Evolutionary conservation across 805 yeast genomes (phyloP).

Genomic region (Metschnikowia peoriensis): DNA sequence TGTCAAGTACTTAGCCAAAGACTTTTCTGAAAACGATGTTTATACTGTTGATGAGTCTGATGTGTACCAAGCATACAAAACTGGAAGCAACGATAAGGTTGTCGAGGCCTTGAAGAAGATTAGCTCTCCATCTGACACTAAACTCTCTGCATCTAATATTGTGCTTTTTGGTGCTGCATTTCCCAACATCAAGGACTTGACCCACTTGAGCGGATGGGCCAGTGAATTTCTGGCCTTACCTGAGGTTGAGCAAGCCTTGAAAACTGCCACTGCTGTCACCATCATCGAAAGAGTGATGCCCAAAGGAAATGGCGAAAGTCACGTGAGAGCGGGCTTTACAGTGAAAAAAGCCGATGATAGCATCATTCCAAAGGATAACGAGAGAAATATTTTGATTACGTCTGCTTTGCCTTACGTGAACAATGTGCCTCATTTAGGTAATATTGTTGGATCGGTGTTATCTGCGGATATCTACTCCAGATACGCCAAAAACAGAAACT

Average conservation of each 20-base stretch:
- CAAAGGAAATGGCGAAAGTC: slow-evolving; percentile 38
- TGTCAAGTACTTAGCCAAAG: slow-evolving; percentile 57
- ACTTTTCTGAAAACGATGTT: slow-evolving; percentile 37
- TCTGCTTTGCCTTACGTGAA: slow-evolving; percentile 98
- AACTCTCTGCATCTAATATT: slow-evolving; percentile 50
- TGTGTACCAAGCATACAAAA: slow-evolving; percentile 41
- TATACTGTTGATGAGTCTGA: slow-evolving; percentile 44
- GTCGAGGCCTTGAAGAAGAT: slow-evolving; percentile 12
- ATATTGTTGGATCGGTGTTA: slow-evolving; percentile 91
- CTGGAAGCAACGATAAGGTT: slow-evolving; percentile 28
- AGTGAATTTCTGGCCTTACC: slow-evolving; percentile 35
- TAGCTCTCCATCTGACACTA: slow-evolving; percentile 22
- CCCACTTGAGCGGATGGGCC: slow-evolving; percentile 37
- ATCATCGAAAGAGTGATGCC: slow-evolving; percentile 41
- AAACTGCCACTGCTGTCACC: slow-evolving; percentile 46
- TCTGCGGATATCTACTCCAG: slow-evolving; percentile 93
- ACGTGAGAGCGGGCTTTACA: slow-evolving; percentile 30
- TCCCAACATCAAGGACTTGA: slow-evolving; percentile 32
- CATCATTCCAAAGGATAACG: slow-evolving; percentile 59
- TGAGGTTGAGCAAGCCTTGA: slow-evolving; percentile 45
- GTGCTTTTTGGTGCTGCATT: slow-evolving; percentile 59
- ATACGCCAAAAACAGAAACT: slow-evolving; percentile 83
- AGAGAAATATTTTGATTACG: slow-evolving; percentile 83
- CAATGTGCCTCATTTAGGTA: slow-evolving; percentile 98
- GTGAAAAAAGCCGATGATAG: slow-evolving; percentile 30